Base-by-base conservation (phyloP, 2,329 filamentous ascomycete genomes). In the Diplodia intermedia region DNA sequence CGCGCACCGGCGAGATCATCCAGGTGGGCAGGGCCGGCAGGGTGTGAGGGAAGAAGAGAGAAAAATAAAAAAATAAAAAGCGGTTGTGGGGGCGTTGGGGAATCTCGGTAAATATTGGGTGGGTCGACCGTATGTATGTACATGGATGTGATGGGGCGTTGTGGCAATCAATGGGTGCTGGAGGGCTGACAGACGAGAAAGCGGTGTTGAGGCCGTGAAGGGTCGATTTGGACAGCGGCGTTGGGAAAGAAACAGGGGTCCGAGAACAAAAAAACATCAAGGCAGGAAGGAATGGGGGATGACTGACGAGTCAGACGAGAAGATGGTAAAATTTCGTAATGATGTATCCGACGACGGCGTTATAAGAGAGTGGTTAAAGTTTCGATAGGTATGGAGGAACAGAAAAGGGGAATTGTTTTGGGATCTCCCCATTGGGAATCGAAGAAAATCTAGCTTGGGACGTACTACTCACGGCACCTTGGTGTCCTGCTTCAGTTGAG, bases 1-100 rank as follows among this genome's bases (percentile, higher is more conserved):
- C 82, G 71, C 84, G 83, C 72, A 88, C 87, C 3, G 89, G 89
- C 2, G 91, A 97, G 82, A 97, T 97, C 73, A 88, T 98, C 71
- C 95, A 99, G 81, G 85, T 96, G 71, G 95, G 95, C 15, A 86
- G 89, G 71, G 93, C 95, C 6, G 66, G 38, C 23, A 49, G 66
- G 43, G 66, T 62, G 43, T 31, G 3, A 26, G 23, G 3, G 23
- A 26, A 49, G 52, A 33, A 33, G 6, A 8, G 6, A 31, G 3
- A 8, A 1, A 8, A 33, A 33, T 7, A 8, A 8, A 1, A 8
- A 33, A 33, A 33, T 43, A 33, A n/a, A 26, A 12, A 8, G 2
- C 3, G 31, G n/a, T 4, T 20, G 38, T 20, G 23, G 15, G 40
- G 14, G n/a, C n/a, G n/a, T 52, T 52, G 53, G 7, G 31, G 31